A percentile compares a stretch with the other conserved stretches of the same genome.
Evolutionary conservation across 1,139 yeast species (phyloP).

Genomic region (Taphrina confusa): DNA sequence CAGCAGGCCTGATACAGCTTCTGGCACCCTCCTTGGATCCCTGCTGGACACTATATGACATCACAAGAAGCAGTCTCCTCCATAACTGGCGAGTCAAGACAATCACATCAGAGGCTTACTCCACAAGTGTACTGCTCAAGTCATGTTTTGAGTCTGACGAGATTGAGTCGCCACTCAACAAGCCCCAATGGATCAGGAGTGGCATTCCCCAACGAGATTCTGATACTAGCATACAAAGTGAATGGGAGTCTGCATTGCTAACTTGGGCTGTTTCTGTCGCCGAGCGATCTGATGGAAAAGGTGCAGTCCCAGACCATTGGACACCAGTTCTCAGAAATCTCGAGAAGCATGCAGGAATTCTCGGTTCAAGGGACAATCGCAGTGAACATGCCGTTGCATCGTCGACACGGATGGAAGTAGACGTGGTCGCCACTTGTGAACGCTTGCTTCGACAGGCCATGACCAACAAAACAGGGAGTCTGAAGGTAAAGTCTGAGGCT

Average conservation of each 20-base stretch:
- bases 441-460: neutral
- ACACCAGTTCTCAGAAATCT: neutral
- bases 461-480: neutral
- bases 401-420: neutral
- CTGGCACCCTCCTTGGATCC: slow-evolving; percentile 11
- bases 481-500: neutral
- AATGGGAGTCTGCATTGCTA: neutral
- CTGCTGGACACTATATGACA: slow-evolving; percentile 22
- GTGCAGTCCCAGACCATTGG: neutral
- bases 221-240: neutral
- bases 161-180: neutral
- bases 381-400: neutral
- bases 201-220: neutral
- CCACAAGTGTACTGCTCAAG: slow-evolving; percentile 7
- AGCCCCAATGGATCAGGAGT: slow-evolving; percentile 16
- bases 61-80: slow-evolving; percentile 9
- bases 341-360: neutral
- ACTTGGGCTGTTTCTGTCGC: slow-evolving; percentile 12
- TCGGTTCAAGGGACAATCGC: neutral
- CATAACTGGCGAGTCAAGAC: slow-evolving; percentile 17
- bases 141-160: neutral
- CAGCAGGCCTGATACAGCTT: slow-evolving; percentile 1
- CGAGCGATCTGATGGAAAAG: neutral
- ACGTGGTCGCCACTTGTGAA: neutral
- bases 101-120: slow-evolving; percentile 15